Evolutionary conservation across 805 yeast species (phyloP), one percentile per base, ranked within the genome.

Genomic region (Ogataea trehaloabstinens): DNA sequence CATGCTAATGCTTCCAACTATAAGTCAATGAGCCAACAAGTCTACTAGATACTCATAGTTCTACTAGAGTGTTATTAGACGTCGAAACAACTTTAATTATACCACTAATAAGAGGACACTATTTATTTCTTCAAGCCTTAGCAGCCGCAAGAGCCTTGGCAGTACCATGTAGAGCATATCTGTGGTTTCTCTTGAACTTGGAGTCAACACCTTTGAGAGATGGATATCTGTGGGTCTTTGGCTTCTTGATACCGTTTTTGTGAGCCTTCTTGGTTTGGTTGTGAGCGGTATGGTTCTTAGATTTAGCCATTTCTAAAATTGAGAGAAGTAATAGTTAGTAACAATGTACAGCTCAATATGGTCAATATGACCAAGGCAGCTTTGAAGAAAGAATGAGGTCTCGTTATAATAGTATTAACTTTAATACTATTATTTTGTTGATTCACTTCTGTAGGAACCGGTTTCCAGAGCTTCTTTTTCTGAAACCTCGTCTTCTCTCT

Each of bases 231-330:
- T 81, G 76, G 68, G 96, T 84, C 83, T 80, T 86, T 64, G 97
- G 96, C 90, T 91, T 93, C 86, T 91, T 91, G 80, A 93, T 91
- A 80, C 99, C 99, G 85, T 93, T 93, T 72, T 84, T 90, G 97
- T 93, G 99, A 68, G 98, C 98, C 95, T 93, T 93, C 73, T 76
- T 85, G 89, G 85, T 86, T 78, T 91, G 98, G 95, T 93, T 93
- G 78, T 93, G 99, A 77, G 89, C 90, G 76, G 99, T 93, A 74
- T 93, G 98, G 79, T 93, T 93, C 96, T 93, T 93, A 61, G 98
- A 91, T 80, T 93, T 93, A 74, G 99, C 72, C 99, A 93, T 91
- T 76, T 64, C 71, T 67, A 65, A 28, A 35, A 22, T 12, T n/a
- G n/a, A n/a, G n/a, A n/a, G n/a, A n/a, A n/a, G n/a, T n/a, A n/a